Percentiles rank a stretch among this genome's conserved stretches.
phyloP scores from a whole-genome alignment of 371 early-diverging fungal genomes.

The Mortierella sp. region DNA sequence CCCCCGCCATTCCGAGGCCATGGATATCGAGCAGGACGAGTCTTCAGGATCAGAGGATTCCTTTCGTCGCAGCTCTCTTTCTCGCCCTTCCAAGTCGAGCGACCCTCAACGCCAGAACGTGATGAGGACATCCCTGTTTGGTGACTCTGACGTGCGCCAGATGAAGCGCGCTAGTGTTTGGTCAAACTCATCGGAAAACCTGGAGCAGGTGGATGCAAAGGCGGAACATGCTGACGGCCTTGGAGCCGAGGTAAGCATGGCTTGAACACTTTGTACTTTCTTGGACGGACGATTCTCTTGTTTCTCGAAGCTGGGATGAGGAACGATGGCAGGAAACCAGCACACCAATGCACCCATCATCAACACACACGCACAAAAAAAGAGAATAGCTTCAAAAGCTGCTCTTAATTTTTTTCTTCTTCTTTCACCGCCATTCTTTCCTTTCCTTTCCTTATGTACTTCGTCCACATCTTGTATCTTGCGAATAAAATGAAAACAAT shows the following conservation, averaged over 20 bases:
- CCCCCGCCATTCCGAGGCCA: neutral
- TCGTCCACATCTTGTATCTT: neutral
- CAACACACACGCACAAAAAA: neutral
- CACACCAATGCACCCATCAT: neutral
- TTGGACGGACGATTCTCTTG: neutral
- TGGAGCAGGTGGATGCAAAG: slow-evolving; percentile 29
- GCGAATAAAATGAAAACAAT: slow-evolving; percentile 24
- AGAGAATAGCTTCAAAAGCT: neutral
- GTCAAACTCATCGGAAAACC: slow-evolving; percentile 41
- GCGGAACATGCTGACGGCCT: slow-evolving; percentile 35
- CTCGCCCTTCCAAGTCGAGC: slow-evolving; percentile 19
- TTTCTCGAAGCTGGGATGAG: neutral
- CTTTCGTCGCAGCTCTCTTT: slow-evolving; percentile 5
- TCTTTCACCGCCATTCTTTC: neutral
- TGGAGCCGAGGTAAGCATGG: slow-evolving; percentile 60
- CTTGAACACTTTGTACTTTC: slow-evolving; percentile 25
- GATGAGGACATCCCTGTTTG: slow-evolving; percentile 42
- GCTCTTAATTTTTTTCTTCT: slow-evolving; percentile 5
- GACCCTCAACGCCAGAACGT: slow-evolving; percentile 53
- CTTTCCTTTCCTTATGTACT: neutral
- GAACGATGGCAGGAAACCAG: neutral
- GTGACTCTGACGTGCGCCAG: slow-evolving; percentile 25
- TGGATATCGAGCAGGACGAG: slow-evolving; percentile 15
- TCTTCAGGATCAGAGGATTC: neutral
- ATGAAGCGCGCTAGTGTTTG: slow-evolving; percentile 47